Evolutionary conservation across 2,329 filamentous ascomycete species (phyloP), one percentile per base, ranked within the genome.

Genomic region (Sporothrix phasma): DNA sequence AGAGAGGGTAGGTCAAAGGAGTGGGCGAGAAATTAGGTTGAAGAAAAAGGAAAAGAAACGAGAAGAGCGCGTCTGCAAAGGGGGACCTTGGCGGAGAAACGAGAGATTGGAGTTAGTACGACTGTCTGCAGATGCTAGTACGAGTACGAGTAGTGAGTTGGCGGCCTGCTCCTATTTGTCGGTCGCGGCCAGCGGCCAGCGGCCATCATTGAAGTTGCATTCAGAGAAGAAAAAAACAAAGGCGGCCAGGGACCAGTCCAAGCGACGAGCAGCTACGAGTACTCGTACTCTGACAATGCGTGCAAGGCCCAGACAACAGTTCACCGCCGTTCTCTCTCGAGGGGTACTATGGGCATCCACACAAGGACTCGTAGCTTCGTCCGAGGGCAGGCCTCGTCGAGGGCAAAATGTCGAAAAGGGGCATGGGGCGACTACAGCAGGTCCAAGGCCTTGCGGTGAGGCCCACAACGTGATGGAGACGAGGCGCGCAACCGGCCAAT

Each of bases 311-410:
- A 24, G 26, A 19, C 45, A 46, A 34, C 58, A 37, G 62, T 66
- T 66, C 65, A 66, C 65, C 65, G 65, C 65, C 45, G 65, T 66
- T 66, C 64, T 64, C 62, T 59, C 49, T 59, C 49, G 53, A 31
- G 37, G 58, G 45, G 29, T 53, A n/a, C n/a, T n/a, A n/a, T n/a
- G n/a, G n/a, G n/a, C n/a, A n/a, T n/a, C n/a, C n/a, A n/a, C n/a
- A n/a, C 39, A 2, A 43, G 5, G 11, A 29, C 15, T 2, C 26
- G 46, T 26, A 37, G 29, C 31, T 4, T 19, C 17, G 29, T 31
- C 31, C 37, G n/a, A 54, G 24, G 17, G 41, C 15, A 15, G 39
- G 37, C 37, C 37, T 3, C 39, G 5, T 34, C 31, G 15, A 13
- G 7, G 22, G 58, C 29, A 19, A 60, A 24, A 22, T n/a, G 29